Evolutionary conservation across 345 rosid species (phyloP).

Genomic region (Anacardium occidentale): DNA sequence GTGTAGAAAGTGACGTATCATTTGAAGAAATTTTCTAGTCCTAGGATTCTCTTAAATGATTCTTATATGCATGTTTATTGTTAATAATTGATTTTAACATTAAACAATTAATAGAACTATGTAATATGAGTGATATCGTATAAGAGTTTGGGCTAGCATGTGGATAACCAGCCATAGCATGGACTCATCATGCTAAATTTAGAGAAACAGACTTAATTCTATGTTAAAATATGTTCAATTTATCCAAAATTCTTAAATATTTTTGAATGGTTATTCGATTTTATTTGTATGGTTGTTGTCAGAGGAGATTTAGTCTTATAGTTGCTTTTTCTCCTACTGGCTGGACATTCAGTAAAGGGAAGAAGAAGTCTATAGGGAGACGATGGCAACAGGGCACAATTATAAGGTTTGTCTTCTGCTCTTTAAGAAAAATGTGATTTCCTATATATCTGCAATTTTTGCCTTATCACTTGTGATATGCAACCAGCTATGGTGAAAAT

Average conservation of each 20-base stretch:
- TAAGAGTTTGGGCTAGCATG: neutral
- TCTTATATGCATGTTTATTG: constrained; percentile 3
- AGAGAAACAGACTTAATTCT: neutral
- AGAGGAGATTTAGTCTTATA: constrained; percentile 73
- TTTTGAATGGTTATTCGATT: neutral
- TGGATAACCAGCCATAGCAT: neutral
- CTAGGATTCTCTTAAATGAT: neutral
- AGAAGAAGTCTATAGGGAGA: constrained; percentile 83
- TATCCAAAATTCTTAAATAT: neutral
- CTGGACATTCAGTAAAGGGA: constrained; percentile 84
- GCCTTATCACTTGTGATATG: neutral
- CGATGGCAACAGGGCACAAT: constrained; percentile 94
- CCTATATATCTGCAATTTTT: neutral
- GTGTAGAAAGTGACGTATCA: neutral
- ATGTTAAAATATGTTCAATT: neutral
- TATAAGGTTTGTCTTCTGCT: constrained; percentile 53
- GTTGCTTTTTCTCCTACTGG: constrained; percentile 98
- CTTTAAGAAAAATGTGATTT: neutral
- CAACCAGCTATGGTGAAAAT: neutral
- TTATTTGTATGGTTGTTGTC: constrained; percentile 17
- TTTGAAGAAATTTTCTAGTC: neutral
- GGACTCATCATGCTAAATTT: neutral
- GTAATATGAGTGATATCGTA: neutral
- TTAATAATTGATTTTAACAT: neutral
- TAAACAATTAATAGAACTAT: neutral